phyloP scores from a whole-genome alignment of 768 basidiomycete genomes.

The Holtermannia corniformis region DNA sequence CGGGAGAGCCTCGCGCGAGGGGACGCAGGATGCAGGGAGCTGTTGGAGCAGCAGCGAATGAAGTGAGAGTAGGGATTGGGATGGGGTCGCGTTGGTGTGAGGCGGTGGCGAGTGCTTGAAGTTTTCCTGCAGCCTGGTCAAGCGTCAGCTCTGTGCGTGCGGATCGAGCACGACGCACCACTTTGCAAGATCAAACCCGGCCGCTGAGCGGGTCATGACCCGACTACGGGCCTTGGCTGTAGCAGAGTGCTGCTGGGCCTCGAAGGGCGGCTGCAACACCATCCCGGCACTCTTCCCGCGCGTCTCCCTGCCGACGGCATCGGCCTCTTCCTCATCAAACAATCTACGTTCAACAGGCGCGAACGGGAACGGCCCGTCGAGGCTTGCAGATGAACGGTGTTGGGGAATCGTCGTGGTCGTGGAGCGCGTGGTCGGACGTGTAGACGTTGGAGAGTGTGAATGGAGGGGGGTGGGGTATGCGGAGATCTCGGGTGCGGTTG shows the following conservation, averaged over 20 bases:
- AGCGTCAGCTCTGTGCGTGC: too few relatives aligned
- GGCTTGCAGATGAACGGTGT: background rate
- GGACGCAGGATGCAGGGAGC: conserved; percentile 22
- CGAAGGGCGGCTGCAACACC: background rate
- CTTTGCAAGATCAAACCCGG: conserved; percentile 30
- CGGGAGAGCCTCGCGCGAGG: conserved; percentile 25
- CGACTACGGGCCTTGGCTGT: background rate
- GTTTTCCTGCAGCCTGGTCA: conserved; percentile 30
- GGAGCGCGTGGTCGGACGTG: too few relatives aligned
- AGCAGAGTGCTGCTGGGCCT: background rate
- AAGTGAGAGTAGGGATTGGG: conserved; percentile 27
- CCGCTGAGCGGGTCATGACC: background rate
- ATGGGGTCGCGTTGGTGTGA: conserved; percentile 18
- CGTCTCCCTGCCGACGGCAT: background rate
- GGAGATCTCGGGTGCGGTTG: background rate
- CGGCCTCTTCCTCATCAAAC: background rate
- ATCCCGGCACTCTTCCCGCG: background rate
- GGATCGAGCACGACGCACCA: conserved; percentile 15
- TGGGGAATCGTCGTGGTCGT: too few relatives aligned
- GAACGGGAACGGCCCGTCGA: too few relatives aligned
- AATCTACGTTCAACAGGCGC: too few relatives aligned
- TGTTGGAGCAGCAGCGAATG: conserved; percentile 26
- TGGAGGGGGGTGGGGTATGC: background rate
- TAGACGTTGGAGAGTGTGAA: background rate
- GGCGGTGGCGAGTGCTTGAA: conserved; percentile 29